phyloP scores from a whole-genome alignment of 179 eudicot genomes.

The Beta corolliflora region DNA sequence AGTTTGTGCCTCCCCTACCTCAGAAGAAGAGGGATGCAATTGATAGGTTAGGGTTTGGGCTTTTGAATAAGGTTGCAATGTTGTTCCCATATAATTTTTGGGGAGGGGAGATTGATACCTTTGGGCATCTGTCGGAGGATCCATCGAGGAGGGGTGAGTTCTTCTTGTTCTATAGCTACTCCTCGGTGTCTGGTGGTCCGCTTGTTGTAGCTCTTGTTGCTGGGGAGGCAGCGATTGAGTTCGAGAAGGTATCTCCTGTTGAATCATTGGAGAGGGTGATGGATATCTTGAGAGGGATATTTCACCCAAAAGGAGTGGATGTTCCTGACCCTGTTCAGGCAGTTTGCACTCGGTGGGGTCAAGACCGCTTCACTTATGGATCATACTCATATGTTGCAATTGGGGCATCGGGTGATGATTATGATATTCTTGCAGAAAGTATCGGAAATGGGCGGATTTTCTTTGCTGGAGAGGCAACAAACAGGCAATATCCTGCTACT shows the following conservation, averaged over 20 bases:
- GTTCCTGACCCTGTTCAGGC: slow-evolving; percentile 90
- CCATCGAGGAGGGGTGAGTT: slow-evolving; percentile 87
- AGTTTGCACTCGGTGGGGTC: slow-evolving; percentile 97
- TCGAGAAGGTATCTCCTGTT: slow-evolving; percentile 83
- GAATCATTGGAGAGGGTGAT: slow-evolving; percentile 77
- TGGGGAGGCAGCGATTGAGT: slow-evolving; percentile 89
- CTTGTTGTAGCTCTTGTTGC: slow-evolving; percentile 95
- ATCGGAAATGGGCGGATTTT: slow-evolving; percentile 80
- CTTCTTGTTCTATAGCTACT: slow-evolving; percentile 90
- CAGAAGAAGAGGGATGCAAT: slow-evolving; percentile 78
- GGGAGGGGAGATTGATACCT: slow-evolving; percentile 96
- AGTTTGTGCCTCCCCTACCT: slow-evolving; percentile 89
- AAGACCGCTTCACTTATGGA: slow-evolving; percentile 78
- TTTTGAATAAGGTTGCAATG: slow-evolving; percentile 95
- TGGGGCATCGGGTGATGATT: slow-evolving; percentile 96
- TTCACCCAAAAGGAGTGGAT: slow-evolving; percentile 84
- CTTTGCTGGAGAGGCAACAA: slow-evolving; percentile 98
- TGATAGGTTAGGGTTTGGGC: slow-evolving; percentile 83
- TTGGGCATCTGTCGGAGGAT: slow-evolving; percentile 85
- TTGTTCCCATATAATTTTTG: slow-evolving; percentile 92
- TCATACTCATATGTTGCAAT: slow-evolving; percentile 92
- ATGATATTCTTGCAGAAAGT: slow-evolving; percentile 88
- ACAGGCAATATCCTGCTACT: slow-evolving; percentile 92
- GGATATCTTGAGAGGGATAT: slow-evolving; percentile 78
- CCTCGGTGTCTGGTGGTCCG: slow-evolving; percentile 96